Evolutionary conservation across 441 rosid species (phyloP).

Genomic region (Breynia disticha): DNA sequence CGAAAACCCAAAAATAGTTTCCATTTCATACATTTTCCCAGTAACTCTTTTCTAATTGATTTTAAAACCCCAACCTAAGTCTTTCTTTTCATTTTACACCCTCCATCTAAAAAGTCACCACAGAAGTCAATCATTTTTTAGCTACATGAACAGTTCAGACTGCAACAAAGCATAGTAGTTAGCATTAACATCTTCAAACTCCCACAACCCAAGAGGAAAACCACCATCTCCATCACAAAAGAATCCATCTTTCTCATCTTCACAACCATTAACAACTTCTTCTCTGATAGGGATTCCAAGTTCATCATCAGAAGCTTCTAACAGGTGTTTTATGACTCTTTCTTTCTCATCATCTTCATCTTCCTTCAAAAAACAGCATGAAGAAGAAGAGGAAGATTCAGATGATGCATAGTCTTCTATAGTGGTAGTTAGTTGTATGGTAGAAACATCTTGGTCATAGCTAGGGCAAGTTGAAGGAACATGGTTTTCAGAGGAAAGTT

Average conservation of each 20-base stretch:
- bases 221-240: slow-evolving; percentile 27
- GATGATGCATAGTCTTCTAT: background rate
- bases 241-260: slow-evolving; percentile 11
- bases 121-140: background rate
- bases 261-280: slow-evolving; percentile 13
- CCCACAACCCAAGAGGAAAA: slow-evolving; percentile 51
- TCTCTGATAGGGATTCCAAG: slow-evolving; percentile 61
- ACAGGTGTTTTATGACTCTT: slow-evolving; percentile 54
- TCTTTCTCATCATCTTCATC: slow-evolving; percentile 37
- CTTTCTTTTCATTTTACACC: too few relatives aligned
- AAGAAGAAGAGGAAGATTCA: background rate
- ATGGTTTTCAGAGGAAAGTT: background rate
- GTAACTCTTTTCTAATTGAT: background rate
- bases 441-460: background rate
- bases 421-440: too few relatives aligned
- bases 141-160: slow-evolving; percentile 61
- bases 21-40: slow-evolving; percentile 14
- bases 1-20: slow-evolving; percentile 18
- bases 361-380: slow-evolving; percentile 9
- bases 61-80: slow-evolving; percentile 3
- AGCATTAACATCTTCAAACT: slow-evolving; percentile 70
- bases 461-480: background rate
- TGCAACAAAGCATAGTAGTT: slow-evolving; percentile 58
- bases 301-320: slow-evolving; percentile 84
- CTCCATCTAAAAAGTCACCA: too few relatives aligned